Conservation (phyloP, 176 grass and related monocot species). For the Oryza glaberrima region DNA sequence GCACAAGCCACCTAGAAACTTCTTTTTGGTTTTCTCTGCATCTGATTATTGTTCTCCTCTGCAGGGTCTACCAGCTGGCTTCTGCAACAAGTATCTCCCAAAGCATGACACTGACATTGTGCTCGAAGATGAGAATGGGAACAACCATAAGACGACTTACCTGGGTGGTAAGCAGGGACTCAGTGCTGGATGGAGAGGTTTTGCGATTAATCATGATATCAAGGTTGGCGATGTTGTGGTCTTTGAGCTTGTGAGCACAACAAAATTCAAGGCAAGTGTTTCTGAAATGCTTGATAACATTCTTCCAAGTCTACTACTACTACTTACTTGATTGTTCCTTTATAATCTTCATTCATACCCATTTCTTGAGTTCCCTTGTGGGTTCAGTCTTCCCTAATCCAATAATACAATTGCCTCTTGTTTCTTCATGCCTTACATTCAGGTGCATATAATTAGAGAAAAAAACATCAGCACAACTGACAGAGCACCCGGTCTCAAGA, state of each 20-base stretch:
- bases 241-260: slow-evolving; percentile 43
- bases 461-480: slow-evolving; percentile 38
- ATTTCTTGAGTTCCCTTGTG: slow-evolving; percentile 28
- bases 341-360: neutral
- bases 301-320: neutral
- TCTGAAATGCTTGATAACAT: neutral
- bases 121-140: slow-evolving; percentile 53
- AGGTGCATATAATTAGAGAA: slow-evolving; percentile 46
- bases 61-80: slow-evolving; percentile 44
- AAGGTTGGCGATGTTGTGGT: slow-evolving; percentile 48
- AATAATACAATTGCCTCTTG: neutral
- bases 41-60: slow-evolving; percentile 11
- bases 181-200: slow-evolving; percentile 55
- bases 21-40: neutral
- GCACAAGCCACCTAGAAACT: neutral
- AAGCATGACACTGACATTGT: slow-evolving; percentile 31
- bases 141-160: slow-evolving; percentile 19
- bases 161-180: slow-evolving; percentile 46
- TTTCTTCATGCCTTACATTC: neutral
- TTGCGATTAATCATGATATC: slow-evolving; percentile 42
- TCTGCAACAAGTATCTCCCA: slow-evolving; percentile 59
- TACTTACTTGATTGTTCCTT: neutral
- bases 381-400: neutral
- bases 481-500: slow-evolving; percentile 26
- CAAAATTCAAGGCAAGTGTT: slow-evolving; percentile 51